phyloP scores from a whole-genome alignment of 129 eudicot genomes.

The Tagetes patula region DNA sequence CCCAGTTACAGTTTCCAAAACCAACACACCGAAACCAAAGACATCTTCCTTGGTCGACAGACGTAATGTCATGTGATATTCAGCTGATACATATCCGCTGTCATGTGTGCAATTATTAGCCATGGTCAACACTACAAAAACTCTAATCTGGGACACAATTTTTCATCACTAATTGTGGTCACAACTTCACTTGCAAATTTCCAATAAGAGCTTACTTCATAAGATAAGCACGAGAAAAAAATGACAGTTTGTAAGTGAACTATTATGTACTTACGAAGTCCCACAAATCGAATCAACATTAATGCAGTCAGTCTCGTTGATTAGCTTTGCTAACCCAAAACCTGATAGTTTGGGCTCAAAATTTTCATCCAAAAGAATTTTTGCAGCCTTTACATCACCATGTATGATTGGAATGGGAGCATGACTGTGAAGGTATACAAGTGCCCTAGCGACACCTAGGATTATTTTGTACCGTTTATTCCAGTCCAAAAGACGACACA shows the following conservation, averaged over 20 bases:
- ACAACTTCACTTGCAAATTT: too few species aligned
- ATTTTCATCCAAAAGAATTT: constrained; percentile 12
- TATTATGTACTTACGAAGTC: too few species aligned
- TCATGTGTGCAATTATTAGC: background rate
- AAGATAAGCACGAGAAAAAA: background rate
- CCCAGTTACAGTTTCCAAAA: constrained; percentile 9
- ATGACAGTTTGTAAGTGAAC: too few species aligned
- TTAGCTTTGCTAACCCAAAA: background rate
- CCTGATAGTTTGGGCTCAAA: constrained; percentile 18
- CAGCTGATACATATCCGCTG: background rate
- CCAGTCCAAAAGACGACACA: constrained; percentile 5
- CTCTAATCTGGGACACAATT: too few species aligned
- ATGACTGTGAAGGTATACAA: constrained; percentile 24
- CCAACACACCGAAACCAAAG: background rate
- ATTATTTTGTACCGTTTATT: constrained; percentile 8
- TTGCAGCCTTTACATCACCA: background rate
- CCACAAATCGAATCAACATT: too few species aligned
- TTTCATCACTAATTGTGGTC: too few species aligned
- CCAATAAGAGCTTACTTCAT: background rate
- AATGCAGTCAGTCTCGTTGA: background rate
- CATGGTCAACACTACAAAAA: background rate
- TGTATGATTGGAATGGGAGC: constrained; percentile 23
- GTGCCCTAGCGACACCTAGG: constrained; percentile 26
- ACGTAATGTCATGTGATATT: background rate
- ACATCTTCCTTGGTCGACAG: constrained; percentile 11